Evolutionary conservation across 768 basidiomycete genomes (phyloP).

Genomic region (Agrocybe chaxingu): DNA sequence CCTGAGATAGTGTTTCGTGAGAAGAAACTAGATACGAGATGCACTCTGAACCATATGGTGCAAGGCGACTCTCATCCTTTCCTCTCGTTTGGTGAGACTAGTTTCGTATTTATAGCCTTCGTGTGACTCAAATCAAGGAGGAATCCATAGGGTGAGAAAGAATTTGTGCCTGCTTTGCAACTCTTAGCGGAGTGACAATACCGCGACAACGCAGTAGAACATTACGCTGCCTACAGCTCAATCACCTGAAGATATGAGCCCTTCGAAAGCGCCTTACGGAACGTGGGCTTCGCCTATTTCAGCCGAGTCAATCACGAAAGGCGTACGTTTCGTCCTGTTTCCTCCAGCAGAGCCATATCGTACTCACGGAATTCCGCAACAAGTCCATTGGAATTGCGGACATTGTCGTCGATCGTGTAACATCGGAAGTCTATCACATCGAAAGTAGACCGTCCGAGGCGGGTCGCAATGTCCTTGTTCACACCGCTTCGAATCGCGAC

Average conservation of each 20-base stretch:
- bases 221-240: background rate
- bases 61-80: too few species aligned
- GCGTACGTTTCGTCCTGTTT: constrained; percentile 19
- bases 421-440: constrained; percentile 51
- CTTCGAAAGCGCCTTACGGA: constrained; percentile 47
- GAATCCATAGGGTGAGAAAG: too few species aligned
- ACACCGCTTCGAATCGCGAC: constrained; percentile 46
- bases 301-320: constrained; percentile 46
- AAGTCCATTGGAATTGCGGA: constrained; percentile 38
- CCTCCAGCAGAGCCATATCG: background rate
- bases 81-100: too few species aligned
- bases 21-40: too few species aligned
- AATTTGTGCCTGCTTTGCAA: too few species aligned
- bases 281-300: constrained; percentile 61
- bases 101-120: too few species aligned
- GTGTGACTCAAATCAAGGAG: too few species aligned
- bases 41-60: too few species aligned
- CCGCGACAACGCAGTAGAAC: too few species aligned
- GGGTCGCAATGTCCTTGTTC: constrained; percentile 54
- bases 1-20: too few species aligned
- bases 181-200: too few species aligned
- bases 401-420: constrained; percentile 57
- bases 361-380: constrained; percentile 5
- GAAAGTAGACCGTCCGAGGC: constrained; percentile 56
- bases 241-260: constrained; percentile 1